Conservation (phyloP, 2,329 filamentous ascomycete genomes). For the Paramyrothecium sp. region DNA sequence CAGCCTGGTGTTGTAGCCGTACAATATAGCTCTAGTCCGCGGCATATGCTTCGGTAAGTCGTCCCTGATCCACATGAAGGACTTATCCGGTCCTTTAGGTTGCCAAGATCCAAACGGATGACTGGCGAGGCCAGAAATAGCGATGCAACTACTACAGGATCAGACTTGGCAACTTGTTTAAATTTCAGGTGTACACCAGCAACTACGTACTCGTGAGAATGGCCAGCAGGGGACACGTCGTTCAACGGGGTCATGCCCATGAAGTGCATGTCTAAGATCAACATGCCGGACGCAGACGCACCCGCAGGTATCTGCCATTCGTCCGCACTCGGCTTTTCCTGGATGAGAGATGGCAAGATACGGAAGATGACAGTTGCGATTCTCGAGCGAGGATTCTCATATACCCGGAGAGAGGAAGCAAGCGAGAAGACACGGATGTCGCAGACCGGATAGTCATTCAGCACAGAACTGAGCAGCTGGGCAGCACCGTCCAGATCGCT, state of each 20-base stretch:
- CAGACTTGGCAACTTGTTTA: neutral
- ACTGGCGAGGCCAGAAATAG: conserved; percentile 1
- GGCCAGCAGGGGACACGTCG: neutral
- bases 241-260: conserved; percentile 1
- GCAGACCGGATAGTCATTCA: neutral
- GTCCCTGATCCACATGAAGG: conserved; percentile 3
- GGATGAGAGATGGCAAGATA: neutral
- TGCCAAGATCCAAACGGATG: conserved; percentile 2
- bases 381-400: neutral
- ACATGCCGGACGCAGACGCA: neutral
- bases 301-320: neutral
- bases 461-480: neutral
- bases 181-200: neutral
- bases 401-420: neutral
- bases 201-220: neutral
- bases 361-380: neutral
- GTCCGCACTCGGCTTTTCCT: neutral
- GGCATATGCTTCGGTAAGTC: neutral
- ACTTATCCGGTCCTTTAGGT: neutral
- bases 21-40: neutral
- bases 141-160: neutral
- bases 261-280: neutral
- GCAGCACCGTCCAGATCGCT: neutral
- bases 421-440: neutral
- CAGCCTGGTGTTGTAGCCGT: neutral